Evolutionary conservation across 768 basidiomycete genomes (phyloP).

Genomic region (Gloeophyllum trabeum): DNA sequence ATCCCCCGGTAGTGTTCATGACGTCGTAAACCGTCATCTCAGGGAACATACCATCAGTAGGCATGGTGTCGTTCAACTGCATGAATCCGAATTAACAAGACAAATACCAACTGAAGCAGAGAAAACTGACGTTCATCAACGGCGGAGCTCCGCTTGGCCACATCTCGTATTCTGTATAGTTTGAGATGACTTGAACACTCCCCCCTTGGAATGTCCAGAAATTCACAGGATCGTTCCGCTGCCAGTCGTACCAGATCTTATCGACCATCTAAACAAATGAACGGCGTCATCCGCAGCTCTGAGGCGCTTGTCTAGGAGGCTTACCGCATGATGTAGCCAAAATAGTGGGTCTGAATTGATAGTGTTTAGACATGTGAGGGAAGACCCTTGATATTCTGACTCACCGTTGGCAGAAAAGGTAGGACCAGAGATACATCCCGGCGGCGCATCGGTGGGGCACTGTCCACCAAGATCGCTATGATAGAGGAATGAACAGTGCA

Average conservation of each 20-base stretch:
- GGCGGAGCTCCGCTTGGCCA: constrained; percentile 14
- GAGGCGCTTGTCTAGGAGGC: constrained; percentile 1
- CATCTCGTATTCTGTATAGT: constrained; percentile 8
- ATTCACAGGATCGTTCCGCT: constrained; percentile 14
- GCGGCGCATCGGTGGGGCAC: constrained; percentile 13
- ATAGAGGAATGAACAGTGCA: background rate
- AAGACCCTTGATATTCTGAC: background rate
- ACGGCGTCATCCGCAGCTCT: background rate
- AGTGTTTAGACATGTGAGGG: background rate
- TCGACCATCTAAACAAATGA: constrained; percentile 19
- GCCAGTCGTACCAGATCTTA: constrained; percentile 26
- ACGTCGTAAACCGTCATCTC: constrained; percentile 15
- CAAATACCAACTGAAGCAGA: background rate
- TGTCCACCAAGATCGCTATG: constrained; percentile 17
- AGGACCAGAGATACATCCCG: constrained; percentile 13
- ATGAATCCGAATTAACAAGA: background rate
- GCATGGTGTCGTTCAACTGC: constrained; percentile 17
- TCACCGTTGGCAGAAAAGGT: constrained; percentile 22
- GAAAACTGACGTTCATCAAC: background rate
- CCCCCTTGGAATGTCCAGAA: constrained; percentile 19
- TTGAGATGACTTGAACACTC: constrained; percentile 15
- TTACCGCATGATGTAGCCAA: constrained; percentile 23
- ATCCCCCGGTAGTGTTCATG: constrained; percentile 18
- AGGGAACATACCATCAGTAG: constrained; percentile 15
- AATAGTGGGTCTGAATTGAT: constrained; percentile 20